These are phyloP conservation scores for Verticillium tricorpus DNA, from an alignment of 2,329 filamentous ascomycete species.

Conservation along the genomic window DNA sequence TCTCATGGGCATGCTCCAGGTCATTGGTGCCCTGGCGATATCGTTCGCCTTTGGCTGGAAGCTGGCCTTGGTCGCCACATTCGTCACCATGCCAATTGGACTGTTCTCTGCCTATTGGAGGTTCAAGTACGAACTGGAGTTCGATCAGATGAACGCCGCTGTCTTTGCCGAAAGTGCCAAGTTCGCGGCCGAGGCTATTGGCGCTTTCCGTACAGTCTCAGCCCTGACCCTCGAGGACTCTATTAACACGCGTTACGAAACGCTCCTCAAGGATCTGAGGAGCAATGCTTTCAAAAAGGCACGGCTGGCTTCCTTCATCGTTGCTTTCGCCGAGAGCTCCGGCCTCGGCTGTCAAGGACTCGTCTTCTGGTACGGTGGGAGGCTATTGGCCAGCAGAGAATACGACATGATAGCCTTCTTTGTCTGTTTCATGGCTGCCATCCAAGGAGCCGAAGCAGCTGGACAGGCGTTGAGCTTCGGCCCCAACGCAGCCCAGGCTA, in stretches of 20 bases:
- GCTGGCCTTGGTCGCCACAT: constrained; percentile 62
- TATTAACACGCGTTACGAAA: constrained; percentile 58
- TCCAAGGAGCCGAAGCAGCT: constrained; percentile 63
- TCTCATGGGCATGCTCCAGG: constrained; percentile 58
- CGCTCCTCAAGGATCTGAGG: constrained; percentile 56
- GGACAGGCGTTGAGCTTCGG: constrained; percentile 65
- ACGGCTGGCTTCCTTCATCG: constrained; percentile 58
- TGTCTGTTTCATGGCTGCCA: constrained; percentile 59
- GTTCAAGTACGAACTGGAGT: constrained; percentile 57
- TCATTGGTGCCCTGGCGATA: constrained; percentile 61
- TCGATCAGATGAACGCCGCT: constrained; percentile 62
- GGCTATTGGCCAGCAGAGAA: constrained; percentile 49
- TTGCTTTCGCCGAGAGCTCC: constrained; percentile 65
- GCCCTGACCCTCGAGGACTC: constrained; percentile 65
- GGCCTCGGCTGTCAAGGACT: constrained; percentile 59
- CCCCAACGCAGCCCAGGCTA: constrained; percentile 57
- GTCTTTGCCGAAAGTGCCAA: constrained; percentile 69
- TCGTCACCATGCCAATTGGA: constrained; percentile 51
- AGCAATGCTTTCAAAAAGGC: constrained; percentile 55
- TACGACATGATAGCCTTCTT: constrained; percentile 43
- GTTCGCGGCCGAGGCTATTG: constrained; percentile 70
- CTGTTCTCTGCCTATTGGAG: constrained; percentile 45
- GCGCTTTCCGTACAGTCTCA: constrained; percentile 68
- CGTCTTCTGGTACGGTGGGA: constrained; percentile 63
- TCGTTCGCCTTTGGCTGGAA: constrained; percentile 75